Conservation (phyloP, 208 protist genomes). For the Trichomonas gallinae region DNA sequence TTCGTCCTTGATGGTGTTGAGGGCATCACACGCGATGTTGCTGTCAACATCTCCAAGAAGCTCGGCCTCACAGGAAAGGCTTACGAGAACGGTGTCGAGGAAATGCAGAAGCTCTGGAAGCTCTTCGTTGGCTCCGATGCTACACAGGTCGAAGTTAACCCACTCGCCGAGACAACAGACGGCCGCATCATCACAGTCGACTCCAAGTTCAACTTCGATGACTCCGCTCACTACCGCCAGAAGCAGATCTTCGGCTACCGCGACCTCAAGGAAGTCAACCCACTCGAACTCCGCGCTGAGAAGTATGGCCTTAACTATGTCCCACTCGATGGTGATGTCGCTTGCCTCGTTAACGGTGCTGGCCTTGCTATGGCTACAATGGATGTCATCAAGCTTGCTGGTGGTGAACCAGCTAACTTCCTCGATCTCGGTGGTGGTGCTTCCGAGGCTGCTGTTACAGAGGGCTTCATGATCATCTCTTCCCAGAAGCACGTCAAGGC, state of each 20-base stretch:
- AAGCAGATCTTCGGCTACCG: constrained; percentile 74
- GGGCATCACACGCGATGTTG: constrained; percentile 7
- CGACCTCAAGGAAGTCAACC: constrained; percentile 69
- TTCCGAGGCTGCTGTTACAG: constrained; percentile 65
- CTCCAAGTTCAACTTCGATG: constrained; percentile 95
- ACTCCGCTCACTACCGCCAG: constrained; percentile 92
- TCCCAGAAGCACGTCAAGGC: constrained; percentile 64
- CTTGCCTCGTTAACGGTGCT: constrained; percentile 70
- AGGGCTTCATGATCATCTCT: constrained; percentile 89
- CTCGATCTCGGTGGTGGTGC: constrained; percentile 85
- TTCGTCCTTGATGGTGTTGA: constrained; percentile 16
- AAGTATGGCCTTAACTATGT: constrained; percentile 96
- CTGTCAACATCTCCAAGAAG: background rate
- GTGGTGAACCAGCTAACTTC: constrained; percentile 95
- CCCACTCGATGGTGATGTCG: constrained; percentile 92
- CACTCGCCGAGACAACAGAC: constrained; percentile 72
- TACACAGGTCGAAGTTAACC: constrained; percentile 96
- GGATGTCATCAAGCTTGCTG: constrained; percentile 94
- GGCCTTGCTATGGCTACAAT: constrained; percentile 99
- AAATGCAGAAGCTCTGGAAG: constrained; percentile 85
- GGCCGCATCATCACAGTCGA: constrained; percentile 76
- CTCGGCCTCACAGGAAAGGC: background rate
- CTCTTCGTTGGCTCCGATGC: constrained; percentile 71
- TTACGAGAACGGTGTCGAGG: constrained; percentile 24
- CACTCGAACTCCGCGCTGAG: constrained; percentile 74